phyloP scores from a whole-genome alignment of 257 asterid genomes.

The Ilex aquifolium region DNA sequence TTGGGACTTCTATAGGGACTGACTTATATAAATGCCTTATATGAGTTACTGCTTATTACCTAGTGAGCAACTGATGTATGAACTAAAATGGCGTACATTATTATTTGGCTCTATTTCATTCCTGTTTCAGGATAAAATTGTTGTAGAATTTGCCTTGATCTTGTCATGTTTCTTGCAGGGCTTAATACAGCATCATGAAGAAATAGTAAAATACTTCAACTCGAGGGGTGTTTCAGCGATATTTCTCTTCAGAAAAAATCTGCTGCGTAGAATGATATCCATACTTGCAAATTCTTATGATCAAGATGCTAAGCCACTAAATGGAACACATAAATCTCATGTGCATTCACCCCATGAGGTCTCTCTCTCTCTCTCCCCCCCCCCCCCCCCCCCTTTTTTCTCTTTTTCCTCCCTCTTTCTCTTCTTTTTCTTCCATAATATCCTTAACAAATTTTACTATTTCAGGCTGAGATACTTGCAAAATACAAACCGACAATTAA shows the following conservation, averaged over 20 bases:
- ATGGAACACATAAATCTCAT: constrained; percentile 97
- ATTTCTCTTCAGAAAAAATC: constrained; percentile 87
- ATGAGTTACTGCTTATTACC: neutral
- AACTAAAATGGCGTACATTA: neutral
- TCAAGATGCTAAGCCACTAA: constrained; percentile 71
- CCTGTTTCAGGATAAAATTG: neutral
- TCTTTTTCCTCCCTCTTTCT: neutral
- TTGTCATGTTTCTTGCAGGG: constrained; percentile 49
- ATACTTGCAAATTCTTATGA: constrained; percentile 87
- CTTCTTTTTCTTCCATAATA: neutral
- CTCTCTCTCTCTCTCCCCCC: constrained; percentile 16
- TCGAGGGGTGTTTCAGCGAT: constrained; percentile 71
- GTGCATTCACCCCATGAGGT: constrained; percentile 87
- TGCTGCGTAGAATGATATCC: constrained; percentile 80
- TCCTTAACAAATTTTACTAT: neutral
- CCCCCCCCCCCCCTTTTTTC: neutral
- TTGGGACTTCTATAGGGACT: neutral
- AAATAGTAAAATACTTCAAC: constrained; percentile 72
- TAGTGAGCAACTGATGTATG: neutral
- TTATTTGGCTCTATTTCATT: neutral
- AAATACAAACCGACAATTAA: constrained; percentile 71
- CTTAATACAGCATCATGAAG: constrained; percentile 67
- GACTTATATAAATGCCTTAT: neutral
- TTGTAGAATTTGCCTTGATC: neutral
- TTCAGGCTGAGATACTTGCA: constrained; percentile 88